Evolutionary conservation across 2,329 filamentous ascomycete genomes (phyloP).

Genomic region (Curvularia sp.): DNA sequence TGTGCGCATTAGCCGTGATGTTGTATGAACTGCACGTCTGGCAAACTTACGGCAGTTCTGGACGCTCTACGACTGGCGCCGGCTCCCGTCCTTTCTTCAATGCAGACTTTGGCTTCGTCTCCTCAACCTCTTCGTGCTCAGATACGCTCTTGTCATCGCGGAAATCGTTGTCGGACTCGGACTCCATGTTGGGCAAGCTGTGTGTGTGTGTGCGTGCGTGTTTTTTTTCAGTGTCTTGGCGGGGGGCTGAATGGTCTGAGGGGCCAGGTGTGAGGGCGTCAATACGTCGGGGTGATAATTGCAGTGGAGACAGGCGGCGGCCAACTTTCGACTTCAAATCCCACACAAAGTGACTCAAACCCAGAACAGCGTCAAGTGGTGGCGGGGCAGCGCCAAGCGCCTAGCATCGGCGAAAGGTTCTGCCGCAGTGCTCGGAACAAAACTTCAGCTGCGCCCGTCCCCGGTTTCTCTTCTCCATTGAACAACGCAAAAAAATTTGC

Average conservation of each 20-base stretch:
- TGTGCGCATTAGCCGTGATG: constrained; percentile 30
- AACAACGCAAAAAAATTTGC: constrained; percentile 66
- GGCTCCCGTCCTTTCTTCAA: constrained; percentile 77
- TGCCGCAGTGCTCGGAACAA: constrained; percentile 31
- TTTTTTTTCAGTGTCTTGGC: background rate
- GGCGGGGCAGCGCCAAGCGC: constrained; percentile 34
- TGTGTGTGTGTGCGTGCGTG: background rate
- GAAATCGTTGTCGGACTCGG: constrained; percentile 51
- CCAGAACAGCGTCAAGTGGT: constrained; percentile 36
- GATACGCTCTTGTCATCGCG: constrained; percentile 62
- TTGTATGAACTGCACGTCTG: background rate
- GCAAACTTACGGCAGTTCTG: constrained; percentile 66
- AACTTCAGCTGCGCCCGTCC: constrained; percentile 33
- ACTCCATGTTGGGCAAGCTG: constrained; percentile 49
- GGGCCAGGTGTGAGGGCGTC: background rate
- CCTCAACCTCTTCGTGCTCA: constrained; percentile 76
- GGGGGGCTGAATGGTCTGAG: background rate
- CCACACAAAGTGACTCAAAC: constrained; percentile 47
- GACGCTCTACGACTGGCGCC: constrained; percentile 65
- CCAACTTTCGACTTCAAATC: constrained; percentile 29
- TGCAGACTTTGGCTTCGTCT: constrained; percentile 72
- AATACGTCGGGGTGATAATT: constrained; percentile 8
- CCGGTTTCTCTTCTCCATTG: constrained; percentile 54
- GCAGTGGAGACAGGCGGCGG: constrained; percentile 20
- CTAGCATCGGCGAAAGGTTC: constrained; percentile 25